Evolutionary conservation across 1,139 yeast species (phyloP).

Genomic region (Eremothecium cymbalariae): DNA sequence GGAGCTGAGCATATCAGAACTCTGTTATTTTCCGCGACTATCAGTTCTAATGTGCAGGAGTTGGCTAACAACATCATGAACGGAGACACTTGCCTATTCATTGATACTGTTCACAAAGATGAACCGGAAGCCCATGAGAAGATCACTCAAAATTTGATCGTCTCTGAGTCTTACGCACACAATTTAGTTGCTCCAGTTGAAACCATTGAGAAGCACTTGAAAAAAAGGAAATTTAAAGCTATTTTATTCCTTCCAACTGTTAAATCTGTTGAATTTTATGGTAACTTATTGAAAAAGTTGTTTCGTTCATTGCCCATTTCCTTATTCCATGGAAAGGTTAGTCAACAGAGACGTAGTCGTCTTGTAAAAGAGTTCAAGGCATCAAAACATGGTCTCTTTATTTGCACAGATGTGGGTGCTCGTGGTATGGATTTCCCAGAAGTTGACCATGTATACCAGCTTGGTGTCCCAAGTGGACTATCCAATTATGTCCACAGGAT

Average conservation of each 20-base stretch:
- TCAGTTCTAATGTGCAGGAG: conserved; percentile 54
- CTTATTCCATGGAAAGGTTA: conserved; percentile 62
- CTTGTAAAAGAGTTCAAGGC: conserved; percentile 26
- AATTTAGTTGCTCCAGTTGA: conserved; percentile 47
- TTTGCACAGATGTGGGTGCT: conserved; percentile 91
- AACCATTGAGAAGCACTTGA: conserved; percentile 34
- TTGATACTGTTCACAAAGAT: conserved; percentile 68
- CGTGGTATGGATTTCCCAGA: conserved; percentile 93
- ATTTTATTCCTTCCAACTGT: conserved; percentile 80
- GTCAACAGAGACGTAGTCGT: conserved; percentile 39
- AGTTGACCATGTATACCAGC: conserved; percentile 73
- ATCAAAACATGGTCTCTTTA: conserved; percentile 46
- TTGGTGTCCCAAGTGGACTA: conserved; percentile 64
- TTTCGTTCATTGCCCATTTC: conserved; percentile 26
- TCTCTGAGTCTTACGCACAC: conserved; percentile 42
- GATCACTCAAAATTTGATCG: conserved; percentile 58
- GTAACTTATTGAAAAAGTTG: conserved; percentile 32
- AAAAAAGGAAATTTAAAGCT: conserved; percentile 50
- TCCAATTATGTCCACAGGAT: conserved; percentile 85
- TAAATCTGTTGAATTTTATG: conserved; percentile 52
- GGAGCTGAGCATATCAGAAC: conserved; percentile 43
- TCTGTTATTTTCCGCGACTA: conserved; percentile 80
- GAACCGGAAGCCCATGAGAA: conserved; percentile 74
- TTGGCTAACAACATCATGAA: conserved; percentile 58
- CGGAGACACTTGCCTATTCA: conserved; percentile 52